Percentiles rank a stretch among this genome's conserved stretches.
phyloP scores from a whole-genome alignment of 2,329 filamentous ascomycete species.

The Talaromyces atroroseus region DNA sequence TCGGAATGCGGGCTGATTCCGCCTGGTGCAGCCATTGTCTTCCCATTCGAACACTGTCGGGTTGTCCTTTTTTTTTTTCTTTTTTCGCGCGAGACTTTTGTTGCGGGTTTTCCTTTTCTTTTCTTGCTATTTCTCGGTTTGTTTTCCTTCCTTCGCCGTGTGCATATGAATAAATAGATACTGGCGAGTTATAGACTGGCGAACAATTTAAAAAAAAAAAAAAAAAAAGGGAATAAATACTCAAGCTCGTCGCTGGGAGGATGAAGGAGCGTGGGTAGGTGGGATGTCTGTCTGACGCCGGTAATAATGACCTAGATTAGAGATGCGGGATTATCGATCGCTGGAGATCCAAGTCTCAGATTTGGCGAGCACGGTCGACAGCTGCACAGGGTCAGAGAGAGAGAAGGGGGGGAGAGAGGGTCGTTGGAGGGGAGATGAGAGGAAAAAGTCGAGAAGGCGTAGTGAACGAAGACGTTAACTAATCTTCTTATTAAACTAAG shows the following conservation, averaged over 20 bases:
- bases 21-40: slow-evolving; percentile 40
- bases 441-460: neutral
- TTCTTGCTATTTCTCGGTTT: neutral
- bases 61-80: no score
- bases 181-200: neutral
- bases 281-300: slow-evolving; percentile 11
- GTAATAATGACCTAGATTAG: slow-evolving; percentile 33
- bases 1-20: slow-evolving; percentile 48
- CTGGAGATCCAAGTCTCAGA: slow-evolving; percentile 8
- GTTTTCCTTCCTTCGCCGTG: neutral
- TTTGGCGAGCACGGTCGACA: slow-evolving; percentile 14
- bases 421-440: neutral
- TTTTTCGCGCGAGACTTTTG: neutral
- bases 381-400: neutral
- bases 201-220: no score
- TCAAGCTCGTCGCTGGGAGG: neutral
- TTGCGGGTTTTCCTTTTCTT: neutral
- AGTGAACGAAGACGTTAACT: neutral
- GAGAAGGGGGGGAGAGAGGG: neutral
- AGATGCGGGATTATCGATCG: slow-evolving; percentile 29
- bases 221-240: neutral
- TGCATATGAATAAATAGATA: slow-evolving; percentile 1
- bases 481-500: neutral
- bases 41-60: slow-evolving; percentile 30
- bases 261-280: neutral